Conservation (phyloP, 805 yeast genomes). For the Monosporozyma yasuniensis region DNA sequence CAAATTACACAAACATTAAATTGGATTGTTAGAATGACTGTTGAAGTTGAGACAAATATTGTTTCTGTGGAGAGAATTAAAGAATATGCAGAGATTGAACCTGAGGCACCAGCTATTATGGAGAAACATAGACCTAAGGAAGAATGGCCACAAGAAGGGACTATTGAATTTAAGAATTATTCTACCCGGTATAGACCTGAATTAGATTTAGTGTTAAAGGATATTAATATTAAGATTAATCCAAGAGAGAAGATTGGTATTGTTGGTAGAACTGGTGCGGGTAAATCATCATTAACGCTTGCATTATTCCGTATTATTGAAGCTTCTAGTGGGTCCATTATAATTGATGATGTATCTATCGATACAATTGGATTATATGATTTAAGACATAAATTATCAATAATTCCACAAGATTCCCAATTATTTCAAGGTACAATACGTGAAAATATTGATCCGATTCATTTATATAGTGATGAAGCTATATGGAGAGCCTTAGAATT, state of each 20-base stretch:
- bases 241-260: constrained; percentile 85
- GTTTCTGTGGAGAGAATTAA: constrained; percentile 92
- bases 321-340: constrained; percentile 57
- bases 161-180: constrained; percentile 57
- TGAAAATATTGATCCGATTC: constrained; percentile 79
- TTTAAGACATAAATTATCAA: constrained; percentile 66
- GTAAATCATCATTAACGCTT: constrained; percentile 77
- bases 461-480: constrained; percentile 57
- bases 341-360: constrained; percentile 63
- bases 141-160: constrained; percentile 69
- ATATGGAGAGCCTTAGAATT: constrained; percentile 76
- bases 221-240: constrained; percentile 53
- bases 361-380: constrained; percentile 65
- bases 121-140: constrained; percentile 58
- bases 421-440: constrained; percentile 81
- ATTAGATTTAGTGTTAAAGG: constrained; percentile 67
- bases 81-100: constrained; percentile 68
- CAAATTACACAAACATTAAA: constrained; percentile 89
- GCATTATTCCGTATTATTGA: constrained; percentile 84
- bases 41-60: constrained; percentile 94
- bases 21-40: constrained; percentile 98
- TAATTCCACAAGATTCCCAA: constrained; percentile 92
- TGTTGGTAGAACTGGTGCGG: constrained; percentile 97
- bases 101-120: constrained; percentile 78
- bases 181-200: constrained; percentile 80